Percentiles rank a stretch among this genome's conserved stretches.
Conservation (phyloP, 2,329 filamentous ascomycete genomes). For the Pezicula radicicola region DNA sequence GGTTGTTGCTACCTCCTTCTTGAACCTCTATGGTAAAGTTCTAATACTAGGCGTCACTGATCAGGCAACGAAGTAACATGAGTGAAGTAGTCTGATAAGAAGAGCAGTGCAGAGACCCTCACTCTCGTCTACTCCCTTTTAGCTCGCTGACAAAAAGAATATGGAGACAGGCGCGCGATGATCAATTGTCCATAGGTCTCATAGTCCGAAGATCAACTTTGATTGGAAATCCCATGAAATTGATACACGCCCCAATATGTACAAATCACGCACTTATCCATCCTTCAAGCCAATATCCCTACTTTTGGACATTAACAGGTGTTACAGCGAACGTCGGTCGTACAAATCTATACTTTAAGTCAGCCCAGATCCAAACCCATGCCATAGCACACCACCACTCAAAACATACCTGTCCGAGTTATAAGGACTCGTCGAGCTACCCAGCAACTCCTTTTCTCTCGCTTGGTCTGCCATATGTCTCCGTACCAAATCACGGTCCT, state of each 20-base stretch:
- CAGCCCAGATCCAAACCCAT: slow-evolving; percentile 2
- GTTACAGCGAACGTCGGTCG: slow-evolving; percentile 75
- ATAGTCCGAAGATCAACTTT: too few species aligned
- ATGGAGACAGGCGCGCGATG: too few species aligned
- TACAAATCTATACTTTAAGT: slow-evolving; percentile 59
- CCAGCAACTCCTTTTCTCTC: slow-evolving; percentile 86
- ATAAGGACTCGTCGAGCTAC: slow-evolving; percentile 81
- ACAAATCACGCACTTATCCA: not conserved
- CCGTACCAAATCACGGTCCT: slow-evolving; percentile 91
- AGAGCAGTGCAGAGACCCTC: too few species aligned
- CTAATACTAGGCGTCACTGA: too few species aligned
- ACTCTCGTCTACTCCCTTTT: too few species aligned
- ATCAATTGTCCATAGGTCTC: too few species aligned
- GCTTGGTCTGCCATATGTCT: slow-evolving; percentile 82
- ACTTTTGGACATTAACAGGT: slow-evolving; percentile 40
- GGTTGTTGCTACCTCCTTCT: too few species aligned
- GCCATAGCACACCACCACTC: not conserved
- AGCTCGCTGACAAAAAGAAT: too few species aligned
- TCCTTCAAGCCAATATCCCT: slow-evolving; percentile 2
- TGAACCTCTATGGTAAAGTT: too few species aligned
- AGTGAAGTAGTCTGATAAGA: too few species aligned
- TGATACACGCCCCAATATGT: not conserved
- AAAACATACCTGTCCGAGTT: slow-evolving; percentile 75
- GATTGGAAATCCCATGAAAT: too few species aligned
- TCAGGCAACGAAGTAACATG: too few species aligned